phyloP scores from a whole-genome alignment of 768 basidiomycete genomes.

The Chalciporus piperatus region DNA sequence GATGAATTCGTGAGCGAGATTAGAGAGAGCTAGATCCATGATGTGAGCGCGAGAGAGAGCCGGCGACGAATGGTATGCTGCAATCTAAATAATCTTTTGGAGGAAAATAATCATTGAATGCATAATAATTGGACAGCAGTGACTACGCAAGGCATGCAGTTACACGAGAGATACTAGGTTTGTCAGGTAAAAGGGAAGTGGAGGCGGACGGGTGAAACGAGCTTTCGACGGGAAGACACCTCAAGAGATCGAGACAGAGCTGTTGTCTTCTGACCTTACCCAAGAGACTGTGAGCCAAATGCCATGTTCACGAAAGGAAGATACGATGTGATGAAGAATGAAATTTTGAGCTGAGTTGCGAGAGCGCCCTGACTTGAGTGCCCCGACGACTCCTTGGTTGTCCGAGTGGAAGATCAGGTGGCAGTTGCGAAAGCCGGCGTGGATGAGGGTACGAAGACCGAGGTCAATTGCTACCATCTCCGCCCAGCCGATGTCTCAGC shows the following conservation, averaged over 20 bases:
- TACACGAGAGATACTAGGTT: not conserved
- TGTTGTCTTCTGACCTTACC: conserved; percentile 26
- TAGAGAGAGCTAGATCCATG: too few species aligned
- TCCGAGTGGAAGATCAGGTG: conserved; percentile 38
- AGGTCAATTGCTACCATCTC: conserved; percentile 46
- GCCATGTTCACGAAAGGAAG: not conserved
- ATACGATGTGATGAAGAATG: not conserved
- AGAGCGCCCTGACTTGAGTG: conserved; percentile 1
- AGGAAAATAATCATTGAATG: too few species aligned
- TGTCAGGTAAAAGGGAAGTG: conserved; percentile 2
- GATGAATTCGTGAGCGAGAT: not conserved
- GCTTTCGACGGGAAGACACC: conserved; percentile 24
- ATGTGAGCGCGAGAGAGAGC: too few species aligned
- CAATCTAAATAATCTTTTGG: too few species aligned
- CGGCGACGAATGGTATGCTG: too few species aligned
- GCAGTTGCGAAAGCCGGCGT: conserved; percentile 15
- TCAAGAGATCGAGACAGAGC: conserved; percentile 38
- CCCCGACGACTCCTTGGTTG: conserved; percentile 37
- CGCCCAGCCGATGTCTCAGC: conserved; percentile 41
- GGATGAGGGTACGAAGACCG: conserved; percentile 33
- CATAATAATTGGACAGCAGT: too few species aligned
- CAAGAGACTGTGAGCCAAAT: conserved; percentile 1
- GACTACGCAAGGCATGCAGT: not conserved
- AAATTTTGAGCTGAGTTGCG: not conserved
- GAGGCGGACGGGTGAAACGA: conserved; percentile 9